These are phyloP conservation scores for Daldinia bambusicola DNA, from an alignment of 495 filamentous ascomycete genomes.

Conservation along the genomic window DNA sequence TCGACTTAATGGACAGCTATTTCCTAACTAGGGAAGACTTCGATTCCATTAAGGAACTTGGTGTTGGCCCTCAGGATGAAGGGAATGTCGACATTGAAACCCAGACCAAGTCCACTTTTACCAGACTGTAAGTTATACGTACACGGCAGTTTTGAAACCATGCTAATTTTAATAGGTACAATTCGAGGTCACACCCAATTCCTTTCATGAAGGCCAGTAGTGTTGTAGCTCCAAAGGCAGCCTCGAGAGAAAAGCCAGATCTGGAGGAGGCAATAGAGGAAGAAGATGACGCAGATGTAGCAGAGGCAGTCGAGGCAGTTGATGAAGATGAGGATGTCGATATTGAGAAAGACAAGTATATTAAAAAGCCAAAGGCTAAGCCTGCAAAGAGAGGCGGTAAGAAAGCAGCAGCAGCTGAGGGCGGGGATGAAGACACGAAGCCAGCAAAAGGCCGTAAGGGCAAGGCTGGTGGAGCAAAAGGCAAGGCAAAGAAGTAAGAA, in stretches of 20 bases:
- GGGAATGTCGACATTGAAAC: slow-evolving; percentile 79
- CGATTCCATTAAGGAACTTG: slow-evolving; percentile 90
- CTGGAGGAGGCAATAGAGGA: slow-evolving; percentile 96
- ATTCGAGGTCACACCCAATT: slow-evolving; percentile 83
- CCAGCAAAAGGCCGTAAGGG: slow-evolving; percentile 63
- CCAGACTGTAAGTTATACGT: slow-evolving; percentile 70
- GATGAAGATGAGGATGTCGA: slow-evolving; percentile 79
- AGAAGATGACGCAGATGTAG: slow-evolving; percentile 78
- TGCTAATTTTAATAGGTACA: slow-evolving; percentile 70
- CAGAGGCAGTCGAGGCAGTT: slow-evolving; percentile 57
- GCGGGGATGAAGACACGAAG: slow-evolving; percentile 59
- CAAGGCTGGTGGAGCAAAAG: slow-evolving; percentile 53
- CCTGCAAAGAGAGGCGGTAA: slow-evolving; percentile 61
- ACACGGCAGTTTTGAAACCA: neutral
- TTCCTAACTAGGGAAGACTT: slow-evolving; percentile 96
- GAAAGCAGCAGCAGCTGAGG: slow-evolving; percentile 66
- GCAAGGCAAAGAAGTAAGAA: slow-evolving; percentile 51
- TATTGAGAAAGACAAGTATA: slow-evolving; percentile 94
- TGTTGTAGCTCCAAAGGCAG: slow-evolving; percentile 74
- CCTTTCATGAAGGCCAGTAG: slow-evolving; percentile 95
- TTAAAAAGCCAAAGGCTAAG: slow-evolving; percentile 83
- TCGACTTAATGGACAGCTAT: slow-evolving; percentile 96
- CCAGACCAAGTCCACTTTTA: slow-evolving; percentile 89
- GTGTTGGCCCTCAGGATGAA: slow-evolving; percentile 83
- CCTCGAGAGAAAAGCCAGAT: slow-evolving; percentile 83